phyloP scores from a whole-genome alignment of 495 filamentous ascomycete species.

The Friedmanniomyces endolithicus region DNA sequence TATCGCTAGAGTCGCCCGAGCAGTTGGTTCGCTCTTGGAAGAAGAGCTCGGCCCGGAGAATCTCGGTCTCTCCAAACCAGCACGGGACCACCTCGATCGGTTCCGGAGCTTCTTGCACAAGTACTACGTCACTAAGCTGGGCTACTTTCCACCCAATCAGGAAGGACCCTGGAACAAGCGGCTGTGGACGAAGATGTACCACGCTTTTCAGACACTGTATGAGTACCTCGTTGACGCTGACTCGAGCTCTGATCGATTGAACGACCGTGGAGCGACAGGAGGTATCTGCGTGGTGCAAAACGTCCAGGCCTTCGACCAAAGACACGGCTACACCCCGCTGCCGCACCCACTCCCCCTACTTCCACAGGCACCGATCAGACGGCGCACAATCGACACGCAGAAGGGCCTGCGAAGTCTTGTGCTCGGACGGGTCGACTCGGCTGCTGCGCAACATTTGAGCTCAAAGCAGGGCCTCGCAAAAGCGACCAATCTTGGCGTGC shows the following conservation, averaged over 20 bases:
- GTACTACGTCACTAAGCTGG: conserved; percentile 48
- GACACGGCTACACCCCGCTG: conserved; percentile 41
- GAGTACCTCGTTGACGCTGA: conserved; percentile 46
- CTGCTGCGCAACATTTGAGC: conserved; percentile 22
- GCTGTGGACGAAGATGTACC: conserved; percentile 43
- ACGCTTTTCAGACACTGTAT: conserved; percentile 51
- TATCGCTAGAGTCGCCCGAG: conserved; percentile 36
- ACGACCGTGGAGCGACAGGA: conserved; percentile 32
- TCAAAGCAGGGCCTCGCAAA: conserved; percentile 25
- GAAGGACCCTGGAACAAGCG: conserved; percentile 37
- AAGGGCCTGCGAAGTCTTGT: conserved; percentile 20
- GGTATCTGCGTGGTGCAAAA: conserved; percentile 51
- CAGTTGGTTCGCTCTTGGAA: conserved; percentile 46
- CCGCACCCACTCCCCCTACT: conserved; percentile 47
- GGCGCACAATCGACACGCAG: conserved; percentile 21
- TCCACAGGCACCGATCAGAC: conserved; percentile 27
- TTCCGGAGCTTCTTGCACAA: conserved; percentile 50
- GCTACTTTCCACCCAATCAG: conserved; percentile 49
- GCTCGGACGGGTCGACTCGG: conserved; percentile 22
- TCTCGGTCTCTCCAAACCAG: conserved; percentile 40
- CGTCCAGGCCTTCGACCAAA: conserved; percentile 44
- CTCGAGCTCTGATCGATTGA: conserved; percentile 30
- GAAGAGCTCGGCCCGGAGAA: conserved; percentile 45
- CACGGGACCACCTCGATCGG: conserved; percentile 46
- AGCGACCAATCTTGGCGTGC: conserved; percentile 33